These are phyloP conservation scores for Schizonepeta tenuifolia DNA, from an alignment of 257 asterid genomes.

Conservation along the genomic window DNA sequence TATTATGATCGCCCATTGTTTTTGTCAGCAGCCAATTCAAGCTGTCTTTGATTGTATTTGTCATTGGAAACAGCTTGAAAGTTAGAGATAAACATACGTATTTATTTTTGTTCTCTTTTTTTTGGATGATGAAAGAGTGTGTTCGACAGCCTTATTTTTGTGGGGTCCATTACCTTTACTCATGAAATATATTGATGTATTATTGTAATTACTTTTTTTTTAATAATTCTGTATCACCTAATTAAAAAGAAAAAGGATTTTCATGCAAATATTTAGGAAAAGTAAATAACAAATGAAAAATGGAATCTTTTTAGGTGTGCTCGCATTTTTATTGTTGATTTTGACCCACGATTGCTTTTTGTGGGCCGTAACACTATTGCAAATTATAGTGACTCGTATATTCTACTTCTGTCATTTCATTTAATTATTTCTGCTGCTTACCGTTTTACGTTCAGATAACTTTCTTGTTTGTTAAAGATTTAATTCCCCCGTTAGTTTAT, in stretches of 20 bases:
- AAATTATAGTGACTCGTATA: background rate
- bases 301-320: slow-evolving; percentile 39
- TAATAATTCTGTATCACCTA: background rate
- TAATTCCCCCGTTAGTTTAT: background rate
- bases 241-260: too few species aligned
- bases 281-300: background rate
- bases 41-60: slow-evolving; percentile 30
- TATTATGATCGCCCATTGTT: slow-evolving; percentile 39
- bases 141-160: slow-evolving; percentile 13
- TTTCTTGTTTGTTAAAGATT: background rate
- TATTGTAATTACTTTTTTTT: background rate
- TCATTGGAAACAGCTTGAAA: slow-evolving; percentile 23
- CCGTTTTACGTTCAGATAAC: background rate
- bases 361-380: slow-evolving; percentile 25
- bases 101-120: background rate
- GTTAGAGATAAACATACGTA: background rate
- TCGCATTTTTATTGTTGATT: slow-evolving; percentile 28
- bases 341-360: slow-evolving; percentile 3
- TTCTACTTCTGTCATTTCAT: background rate
- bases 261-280: background rate
- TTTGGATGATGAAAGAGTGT: background rate
- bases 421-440: background rate
- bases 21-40: slow-evolving; percentile 37
- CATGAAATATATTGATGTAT: background rate
- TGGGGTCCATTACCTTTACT: slow-evolving; percentile 36